These are phyloP conservation scores for Nelumbo lutea DNA, from an alignment of 164 flowering plant species.

Conservation along the genomic window DNA sequence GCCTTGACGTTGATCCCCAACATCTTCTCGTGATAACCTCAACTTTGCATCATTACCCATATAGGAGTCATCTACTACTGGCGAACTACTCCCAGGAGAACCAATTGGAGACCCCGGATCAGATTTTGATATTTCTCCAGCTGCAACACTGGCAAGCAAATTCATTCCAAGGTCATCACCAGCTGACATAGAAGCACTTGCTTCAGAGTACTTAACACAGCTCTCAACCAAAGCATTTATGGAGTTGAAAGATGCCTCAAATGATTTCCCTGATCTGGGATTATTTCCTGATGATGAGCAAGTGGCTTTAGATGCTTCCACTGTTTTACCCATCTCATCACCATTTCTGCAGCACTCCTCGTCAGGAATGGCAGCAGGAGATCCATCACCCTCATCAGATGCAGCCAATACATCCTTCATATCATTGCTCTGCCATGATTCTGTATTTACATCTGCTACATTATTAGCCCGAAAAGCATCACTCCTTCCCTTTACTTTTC, in stretches of 20 bases:
- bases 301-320: conserved; percentile 28
- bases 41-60: conserved; percentile 22
- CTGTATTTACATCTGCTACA: conserved; percentile 41
- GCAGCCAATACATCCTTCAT: conserved; percentile 46
- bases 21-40: conserved; percentile 27
- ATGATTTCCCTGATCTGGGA: conserved; percentile 31
- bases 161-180: conserved; percentile 89
- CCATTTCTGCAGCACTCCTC: conserved; percentile 35
- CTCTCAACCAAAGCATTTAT: conserved; percentile 48
- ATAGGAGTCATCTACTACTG: conserved; percentile 27
- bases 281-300: conserved; percentile 33
- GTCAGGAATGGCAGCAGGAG: conserved; percentile 32
- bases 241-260: conserved; percentile 37
- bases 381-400: conserved; percentile 52
- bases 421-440: conserved; percentile 60
- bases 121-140: conserved; percentile 69
- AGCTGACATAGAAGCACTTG: conserved; percentile 37
- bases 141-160: conserved; percentile 92
- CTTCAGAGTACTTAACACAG: conserved; percentile 47
- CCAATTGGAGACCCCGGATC: conserved; percentile 35
- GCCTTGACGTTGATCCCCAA: conserved; percentile 10
- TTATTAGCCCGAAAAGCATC: conserved; percentile 34
- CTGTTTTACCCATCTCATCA: conserved; percentile 24
- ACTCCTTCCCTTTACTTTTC: conserved; percentile 38
- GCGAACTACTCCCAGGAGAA: conserved; percentile 39